A percentile compares a stretch with the other conserved stretches of the same genome.
These are phyloP conservation scores for Volvariella surrecta DNA, from an alignment of 1,284 basidiomycete species.

Conservation along the genomic window DNA sequence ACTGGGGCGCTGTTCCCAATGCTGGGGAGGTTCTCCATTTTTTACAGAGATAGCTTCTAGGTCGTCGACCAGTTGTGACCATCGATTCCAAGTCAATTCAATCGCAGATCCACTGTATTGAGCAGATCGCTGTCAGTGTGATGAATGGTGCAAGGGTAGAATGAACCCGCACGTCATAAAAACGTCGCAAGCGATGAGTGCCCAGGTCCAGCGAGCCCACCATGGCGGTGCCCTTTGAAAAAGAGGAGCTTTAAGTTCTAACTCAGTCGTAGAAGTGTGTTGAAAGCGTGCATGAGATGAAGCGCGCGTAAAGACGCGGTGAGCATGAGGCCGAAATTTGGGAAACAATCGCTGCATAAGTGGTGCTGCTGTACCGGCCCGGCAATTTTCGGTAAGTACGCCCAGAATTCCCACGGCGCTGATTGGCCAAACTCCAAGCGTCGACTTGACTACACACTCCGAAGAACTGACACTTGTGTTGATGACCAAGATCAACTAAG, in stretches of 20 bases:
- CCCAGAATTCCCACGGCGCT: no score
- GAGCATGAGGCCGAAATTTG: no score
- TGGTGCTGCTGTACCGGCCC: no score
- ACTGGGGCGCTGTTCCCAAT: conserved; percentile 23
- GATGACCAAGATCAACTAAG: no score
- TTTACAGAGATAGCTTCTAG: conserved; percentile 12
- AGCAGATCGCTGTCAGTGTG: not conserved
- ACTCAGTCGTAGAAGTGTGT: no score
- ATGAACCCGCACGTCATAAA: conserved; percentile 21
- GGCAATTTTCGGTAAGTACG: no score
- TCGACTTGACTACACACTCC: no score
- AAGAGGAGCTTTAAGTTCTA: conserved; percentile 10
- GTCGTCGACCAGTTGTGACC: conserved; percentile 16
- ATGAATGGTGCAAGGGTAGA: conserved; percentile 3
- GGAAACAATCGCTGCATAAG: no score
- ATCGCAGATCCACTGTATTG: conserved; percentile 17
- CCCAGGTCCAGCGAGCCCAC: conserved; percentile 22
- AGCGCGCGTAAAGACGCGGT: no score
- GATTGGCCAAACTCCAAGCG: no score
- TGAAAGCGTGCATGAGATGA: no score
- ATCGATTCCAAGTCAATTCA: conserved; percentile 21
- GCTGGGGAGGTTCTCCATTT: not conserved
- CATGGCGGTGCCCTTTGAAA: conserved; percentile 18
- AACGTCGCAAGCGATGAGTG: conserved; percentile 20
- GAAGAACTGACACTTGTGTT: no score